Evolutionary conservation across 441 rosid species (phyloP), one percentile per base, ranked within the genome.

Genomic region (Breynia disticha): DNA sequence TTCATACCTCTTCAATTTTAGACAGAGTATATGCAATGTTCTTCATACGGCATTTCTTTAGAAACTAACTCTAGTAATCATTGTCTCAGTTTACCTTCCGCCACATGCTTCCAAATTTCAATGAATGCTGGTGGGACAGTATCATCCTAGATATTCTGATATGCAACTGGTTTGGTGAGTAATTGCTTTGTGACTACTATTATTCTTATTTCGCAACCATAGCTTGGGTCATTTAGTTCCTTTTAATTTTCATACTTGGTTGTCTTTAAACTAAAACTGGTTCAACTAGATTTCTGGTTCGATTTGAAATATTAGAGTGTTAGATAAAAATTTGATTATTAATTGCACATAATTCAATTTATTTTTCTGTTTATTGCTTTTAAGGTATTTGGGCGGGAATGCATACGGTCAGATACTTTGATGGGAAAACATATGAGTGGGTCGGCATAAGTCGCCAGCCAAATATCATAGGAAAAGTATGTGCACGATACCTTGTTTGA

Each of bases 111-210:
- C 97, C 99, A n/a, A 94, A 94, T 77, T 94, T 94, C 83, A 94
- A 86, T 48, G 99, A 94, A 63, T 94, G 99, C 85, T 94, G 99
- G 99, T 94, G 99, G 97, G 99, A 94, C 74, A 87, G 99, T 76
- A 84, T 94, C 63, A 61, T 94, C 78, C 95, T 94, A 55, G 97
- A 94, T 70, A 90, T 94, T 62, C 64, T 90, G 71, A 83, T 86
- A 60, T 94, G 99, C 81, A 94, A 94, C 73, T 90, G 97, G 97
- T 94, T 94, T 76, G 97, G 99, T 94, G 76, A 79, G 96, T 2
- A 57, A 71, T 50, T 32, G 38, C 48, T 18, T 56, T 18, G 19
- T 10, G 49, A 52, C 41, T 16, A 5, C 16, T 63, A 11, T 41
- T 53, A 21, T 38, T 41, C 7, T 22, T 0, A 16, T 1, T 42